Evolutionary conservation across 371 early-diverging fungal species (phyloP).

Genomic region (Mucor lusitanicus): DNA sequence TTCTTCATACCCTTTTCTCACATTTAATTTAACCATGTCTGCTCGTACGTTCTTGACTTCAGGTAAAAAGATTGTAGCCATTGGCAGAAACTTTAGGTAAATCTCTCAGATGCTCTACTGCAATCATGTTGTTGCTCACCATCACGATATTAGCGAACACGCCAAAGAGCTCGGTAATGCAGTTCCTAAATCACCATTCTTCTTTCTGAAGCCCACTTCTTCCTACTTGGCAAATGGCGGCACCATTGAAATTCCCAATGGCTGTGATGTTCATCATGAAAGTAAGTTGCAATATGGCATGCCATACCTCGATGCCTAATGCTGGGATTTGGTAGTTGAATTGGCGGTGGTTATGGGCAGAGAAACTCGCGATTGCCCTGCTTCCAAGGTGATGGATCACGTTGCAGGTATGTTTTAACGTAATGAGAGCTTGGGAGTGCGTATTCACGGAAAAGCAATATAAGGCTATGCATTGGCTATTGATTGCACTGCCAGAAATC

Average conservation of each 20-base stretch:
- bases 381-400: slow-evolving; percentile 63
- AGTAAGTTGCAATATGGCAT: slow-evolving; percentile 27
- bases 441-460: neutral
- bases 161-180: slow-evolving; percentile 92
- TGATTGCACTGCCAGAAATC: slow-evolving; percentile 91
- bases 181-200: slow-evolving; percentile 86
- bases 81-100: slow-evolving; percentile 84
- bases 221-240: slow-evolving; percentile 76
- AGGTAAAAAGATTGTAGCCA: slow-evolving; percentile 91
- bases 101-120: neutral
- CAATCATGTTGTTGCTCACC: neutral
- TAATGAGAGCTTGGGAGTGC: neutral
- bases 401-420: slow-evolving; percentile 54
- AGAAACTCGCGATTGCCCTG: slow-evolving; percentile 74
- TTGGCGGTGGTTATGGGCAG: slow-evolving; percentile 93
- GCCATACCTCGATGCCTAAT: neutral
- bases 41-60: slow-evolving; percentile 57
- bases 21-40: slow-evolving; percentile 26
- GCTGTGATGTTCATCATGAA: slow-evolving; percentile 90
- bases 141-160: slow-evolving; percentile 66
- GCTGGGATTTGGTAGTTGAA: slow-evolving; percentile 62
- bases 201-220: slow-evolving; percentile 94
- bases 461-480: slow-evolving; percentile 88
- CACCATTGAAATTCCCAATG: slow-evolving; percentile 79
- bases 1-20: neutral